These are phyloP conservation scores for Aspergillus incahuasiensis DNA, from an alignment of 495 filamentous ascomycete genomes.

Conservation along the genomic window DNA sequence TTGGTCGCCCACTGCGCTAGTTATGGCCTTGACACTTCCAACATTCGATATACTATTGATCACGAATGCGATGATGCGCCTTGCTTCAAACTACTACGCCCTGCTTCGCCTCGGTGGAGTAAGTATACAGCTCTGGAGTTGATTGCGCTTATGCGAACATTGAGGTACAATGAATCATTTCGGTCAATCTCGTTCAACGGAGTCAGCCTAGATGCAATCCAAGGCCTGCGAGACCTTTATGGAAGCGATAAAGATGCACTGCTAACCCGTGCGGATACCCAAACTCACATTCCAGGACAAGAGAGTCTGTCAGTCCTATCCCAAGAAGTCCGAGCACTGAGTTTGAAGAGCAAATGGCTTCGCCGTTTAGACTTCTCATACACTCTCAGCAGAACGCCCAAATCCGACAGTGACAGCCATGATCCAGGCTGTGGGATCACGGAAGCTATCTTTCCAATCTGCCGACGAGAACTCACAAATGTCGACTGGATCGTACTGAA, in stretches of 20 bases:
- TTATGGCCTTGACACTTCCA: conserved; percentile 66
- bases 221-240: conserved; percentile 55
- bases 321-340: conserved; percentile 69
- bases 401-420: conserved; percentile 46
- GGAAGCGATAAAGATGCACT: conserved; percentile 61
- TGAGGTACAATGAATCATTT: conserved; percentile 92
- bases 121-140: conserved; percentile 71
- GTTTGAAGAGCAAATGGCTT: conserved; percentile 59
- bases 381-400: conserved; percentile 48
- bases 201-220: conserved; percentile 64
- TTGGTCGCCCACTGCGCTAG: conserved; percentile 81
- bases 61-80: conserved; percentile 74
- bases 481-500: conserved; percentile 78
- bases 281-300: conserved; percentile 55
- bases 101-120: conserved; percentile 47
- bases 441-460: conserved; percentile 74
- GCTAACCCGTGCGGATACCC: conserved; percentile 52
- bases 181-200: conserved; percentile 76
- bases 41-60: conserved; percentile 72
- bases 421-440: conserved; percentile 74
- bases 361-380: conserved; percentile 61
- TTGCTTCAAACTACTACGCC: conserved; percentile 73
- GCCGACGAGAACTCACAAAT: conserved; percentile 65
- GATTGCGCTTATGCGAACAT: conserved; percentile 76
- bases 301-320: conserved; percentile 58